Evolutionary conservation across 495 filamentous ascomycete genomes (phyloP), one percentile per base, ranked within the genome.

Genomic region (Evansstolkia leycettana): DNA sequence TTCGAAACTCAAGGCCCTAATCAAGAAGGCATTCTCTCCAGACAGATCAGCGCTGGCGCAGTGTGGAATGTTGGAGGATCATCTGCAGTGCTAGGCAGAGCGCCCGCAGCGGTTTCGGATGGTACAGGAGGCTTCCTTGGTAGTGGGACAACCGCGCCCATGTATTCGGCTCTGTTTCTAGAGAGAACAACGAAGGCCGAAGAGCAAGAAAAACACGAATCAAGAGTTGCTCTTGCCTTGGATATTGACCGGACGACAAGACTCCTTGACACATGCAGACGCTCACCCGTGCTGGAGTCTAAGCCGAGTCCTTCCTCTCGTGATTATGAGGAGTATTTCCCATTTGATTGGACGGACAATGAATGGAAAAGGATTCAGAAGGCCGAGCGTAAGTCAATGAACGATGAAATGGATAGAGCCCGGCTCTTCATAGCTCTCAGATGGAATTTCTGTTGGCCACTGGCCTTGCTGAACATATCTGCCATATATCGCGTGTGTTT

Each of bases 51-150:
- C 54, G 43, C 60, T 32, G 83, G 82, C 0, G 69, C 74, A 24
- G 67, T 89, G n/a, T 93, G 87, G 87, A 73, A 74, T 4, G 82
- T 90, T 11, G 83, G 87, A 12, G 82, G 84, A 17, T 45, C 68
- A 17, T 70, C 72, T 29, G 65, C 66, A 10, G 71, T 58, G 8
- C 43, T 59, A 27, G 60, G 61, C 17, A 54, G 57, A 30, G 51
- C 55, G 14, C 48, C 64, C 9, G 40, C 48, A 26, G 66, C 70
- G 7, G 53, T 80, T 13, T 51, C 76, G 33, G 64, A 79, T 50
- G 79, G 80, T 7, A 62, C 70, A 25, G 78, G 77, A 12, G 70
- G 74, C 12, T 48, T 78, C 37, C 45, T 82, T 9, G 71, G 69
- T 28, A 82, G 78, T 47, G 72, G 83, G 18, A 81, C 80, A 5